Percentiles rank a stretch among this genome's conserved stretches.
These are phyloP conservation scores for Typha latifolia DNA, from an alignment of 176 grass and related monocot species.

Conservation along the genomic window DNA sequence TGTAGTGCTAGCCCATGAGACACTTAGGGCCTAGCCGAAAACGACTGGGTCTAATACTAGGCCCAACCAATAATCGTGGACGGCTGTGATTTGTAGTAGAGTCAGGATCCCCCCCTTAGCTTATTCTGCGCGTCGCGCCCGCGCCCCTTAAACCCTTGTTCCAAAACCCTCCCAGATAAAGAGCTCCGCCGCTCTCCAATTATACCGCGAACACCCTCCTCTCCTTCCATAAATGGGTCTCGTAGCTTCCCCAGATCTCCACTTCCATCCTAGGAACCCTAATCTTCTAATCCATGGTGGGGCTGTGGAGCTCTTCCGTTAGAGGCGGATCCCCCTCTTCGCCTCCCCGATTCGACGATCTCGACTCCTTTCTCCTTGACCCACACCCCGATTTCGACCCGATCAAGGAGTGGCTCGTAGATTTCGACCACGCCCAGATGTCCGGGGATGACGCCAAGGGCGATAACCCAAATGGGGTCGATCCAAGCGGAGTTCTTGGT, in stretches of 20 bases:
- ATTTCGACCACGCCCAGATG: slow-evolving; percentile 37
- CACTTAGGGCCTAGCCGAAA: too few species aligned
- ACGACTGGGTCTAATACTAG: too few species aligned
- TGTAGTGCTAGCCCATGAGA: too few species aligned
- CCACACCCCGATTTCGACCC: slow-evolving; percentile 45
- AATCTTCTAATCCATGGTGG: not conserved
- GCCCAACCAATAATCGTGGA: too few species aligned
- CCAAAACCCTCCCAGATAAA: too few species aligned
- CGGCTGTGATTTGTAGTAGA: too few species aligned
- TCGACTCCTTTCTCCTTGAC: slow-evolving; percentile 16
- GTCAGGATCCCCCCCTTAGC: too few species aligned
- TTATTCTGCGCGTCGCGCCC: too few species aligned
- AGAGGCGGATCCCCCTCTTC: not conserved
- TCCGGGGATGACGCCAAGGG: slow-evolving; percentile 15
- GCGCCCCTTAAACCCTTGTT: too few species aligned
- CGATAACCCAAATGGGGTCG: too few species aligned
- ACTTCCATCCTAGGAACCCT: not conserved
- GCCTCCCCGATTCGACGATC: slow-evolving; percentile 10
- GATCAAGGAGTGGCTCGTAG: slow-evolving; percentile 71
- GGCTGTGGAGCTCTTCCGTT: not conserved
- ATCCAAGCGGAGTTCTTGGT: too few species aligned
- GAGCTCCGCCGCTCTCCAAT: not conserved
- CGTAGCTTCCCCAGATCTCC: not conserved
- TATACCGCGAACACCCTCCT: not conserved
- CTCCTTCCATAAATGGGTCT: not conserved